A percentile compares a stretch with the other conserved stretches of the same genome.
phyloP scores from a whole-genome alignment of 768 basidiomycete genomes.

The Mycena epipterygia region DNA sequence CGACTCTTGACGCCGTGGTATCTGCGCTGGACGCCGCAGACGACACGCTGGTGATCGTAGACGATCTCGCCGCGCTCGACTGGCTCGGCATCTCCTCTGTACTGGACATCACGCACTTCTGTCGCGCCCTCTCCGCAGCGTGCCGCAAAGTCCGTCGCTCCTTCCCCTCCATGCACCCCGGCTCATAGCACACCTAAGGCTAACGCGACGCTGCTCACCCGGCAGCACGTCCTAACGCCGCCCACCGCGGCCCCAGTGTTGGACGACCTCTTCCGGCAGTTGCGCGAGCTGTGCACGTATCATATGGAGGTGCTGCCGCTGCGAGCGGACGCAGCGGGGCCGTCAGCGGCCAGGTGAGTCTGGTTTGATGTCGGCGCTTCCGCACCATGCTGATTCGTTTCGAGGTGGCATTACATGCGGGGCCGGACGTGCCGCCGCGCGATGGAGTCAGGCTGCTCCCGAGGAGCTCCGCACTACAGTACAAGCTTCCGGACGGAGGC shows the following conservation, averaged over 20 bases:
- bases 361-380: background rate
- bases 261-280: slow-evolving; percentile 70
- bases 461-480: slow-evolving; percentile 74
- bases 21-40: slow-evolving; percentile 38
- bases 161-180: background rate
- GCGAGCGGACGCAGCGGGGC: slow-evolving; percentile 82
- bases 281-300: slow-evolving; percentile 75
- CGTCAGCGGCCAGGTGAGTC: slow-evolving; percentile 80
- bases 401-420: slow-evolving; percentile 75
- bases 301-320: slow-evolving; percentile 82
- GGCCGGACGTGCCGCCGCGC: slow-evolving; percentile 52
- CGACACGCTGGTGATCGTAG: slow-evolving; percentile 70
- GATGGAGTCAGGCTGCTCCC: slow-evolving; percentile 58
- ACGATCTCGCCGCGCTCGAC: slow-evolving; percentile 75
- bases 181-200: slow-evolving; percentile 50
- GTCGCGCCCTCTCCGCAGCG: slow-evolving; percentile 68
- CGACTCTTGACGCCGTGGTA: slow-evolving; percentile 53
- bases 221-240: slow-evolving; percentile 73
- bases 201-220: slow-evolving; percentile 68
- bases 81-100: slow-evolving; percentile 73
- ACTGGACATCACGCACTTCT: slow-evolving; percentile 67
- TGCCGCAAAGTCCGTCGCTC: slow-evolving; percentile 64
- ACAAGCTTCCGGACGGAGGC: slow-evolving; percentile 75
- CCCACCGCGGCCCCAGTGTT: slow-evolving; percentile 52
- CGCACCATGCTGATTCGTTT: background rate